Evolutionary conservation across 2,329 filamentous ascomycete genomes (phyloP).

Genomic region (Curvularia spicifera): DNA sequence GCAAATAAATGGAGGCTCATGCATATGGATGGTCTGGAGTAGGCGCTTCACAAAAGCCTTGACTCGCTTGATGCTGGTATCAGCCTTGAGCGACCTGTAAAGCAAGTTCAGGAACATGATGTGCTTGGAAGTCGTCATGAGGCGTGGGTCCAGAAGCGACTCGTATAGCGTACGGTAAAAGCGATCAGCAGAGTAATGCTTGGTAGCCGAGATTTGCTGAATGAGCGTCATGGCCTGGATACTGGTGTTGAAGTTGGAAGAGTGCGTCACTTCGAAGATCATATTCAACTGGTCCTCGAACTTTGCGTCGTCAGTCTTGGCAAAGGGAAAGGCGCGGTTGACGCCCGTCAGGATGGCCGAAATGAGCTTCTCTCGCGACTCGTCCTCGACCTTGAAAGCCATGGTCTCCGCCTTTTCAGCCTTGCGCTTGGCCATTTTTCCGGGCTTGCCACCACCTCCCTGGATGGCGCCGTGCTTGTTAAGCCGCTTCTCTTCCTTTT

Average conservation of each 20-base stretch:
- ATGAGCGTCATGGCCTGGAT: constrained; percentile 95
- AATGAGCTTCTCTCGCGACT: constrained; percentile 87
- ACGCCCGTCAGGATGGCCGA: constrained; percentile 92
- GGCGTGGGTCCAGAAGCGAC: constrained; percentile 86
- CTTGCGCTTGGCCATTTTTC: constrained; percentile 60
- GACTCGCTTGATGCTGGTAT: constrained; percentile 87
- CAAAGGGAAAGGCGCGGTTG: constrained; percentile 94
- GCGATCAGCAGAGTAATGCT: constrained; percentile 82
- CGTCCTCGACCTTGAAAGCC: constrained; percentile 57
- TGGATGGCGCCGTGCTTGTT: constrained; percentile 61
- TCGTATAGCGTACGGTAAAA: constrained; percentile 97
- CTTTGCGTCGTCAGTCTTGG: constrained; percentile 77
- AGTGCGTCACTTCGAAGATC: constrained; percentile 94
- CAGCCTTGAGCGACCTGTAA: constrained; percentile 84
- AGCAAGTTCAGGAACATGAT: constrained; percentile 92
- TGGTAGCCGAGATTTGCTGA: constrained; percentile 83
- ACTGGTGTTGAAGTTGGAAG: constrained; percentile 97
- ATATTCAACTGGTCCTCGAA: constrained; percentile 93
- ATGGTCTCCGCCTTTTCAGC: constrained; percentile 53
- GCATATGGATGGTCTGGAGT: constrained; percentile 83
- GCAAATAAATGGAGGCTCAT: constrained; percentile 91
- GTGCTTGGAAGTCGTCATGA: constrained; percentile 91
- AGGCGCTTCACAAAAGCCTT: constrained; percentile 96
- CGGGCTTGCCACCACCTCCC: constrained; percentile 61
- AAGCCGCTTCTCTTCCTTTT: constrained; percentile 46